These are phyloP conservation scores for Knoxdaviesia proteae DNA, from an alignment of 2,329 filamentous ascomycete genomes.

Conservation along the genomic window DNA sequence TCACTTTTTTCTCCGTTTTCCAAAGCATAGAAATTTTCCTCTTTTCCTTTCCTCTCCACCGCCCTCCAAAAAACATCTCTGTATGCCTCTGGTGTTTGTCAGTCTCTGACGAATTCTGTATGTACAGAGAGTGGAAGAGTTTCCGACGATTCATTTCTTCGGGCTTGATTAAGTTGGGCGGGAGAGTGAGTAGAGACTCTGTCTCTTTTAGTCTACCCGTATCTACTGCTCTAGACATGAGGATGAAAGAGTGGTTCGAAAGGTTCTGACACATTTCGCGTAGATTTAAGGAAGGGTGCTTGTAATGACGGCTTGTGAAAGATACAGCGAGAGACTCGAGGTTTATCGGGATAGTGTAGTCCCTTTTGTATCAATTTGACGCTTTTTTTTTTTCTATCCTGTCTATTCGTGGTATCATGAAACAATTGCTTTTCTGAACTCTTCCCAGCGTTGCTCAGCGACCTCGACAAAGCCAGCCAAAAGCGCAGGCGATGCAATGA, in stretches of 20 bases:
- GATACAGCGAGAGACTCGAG: not conserved
- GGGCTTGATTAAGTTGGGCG: conserved; percentile 26
- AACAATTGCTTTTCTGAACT: conserved; percentile 17
- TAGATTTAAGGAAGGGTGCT: not conserved
- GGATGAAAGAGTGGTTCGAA: conserved; percentile 69
- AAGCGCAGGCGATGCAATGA: conserved; percentile 40
- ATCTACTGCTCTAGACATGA: conserved; percentile 71
- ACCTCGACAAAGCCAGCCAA: conserved; percentile 4
- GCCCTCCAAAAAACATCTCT: not conserved
- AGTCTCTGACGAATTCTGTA: no score
- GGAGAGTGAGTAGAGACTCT: conserved; percentile 28
- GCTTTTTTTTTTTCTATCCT: not conserved
- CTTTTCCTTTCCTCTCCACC: not conserved
- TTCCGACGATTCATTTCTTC: not conserved
- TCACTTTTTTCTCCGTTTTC: not conserved
- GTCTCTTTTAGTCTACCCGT: conserved; percentile 39
- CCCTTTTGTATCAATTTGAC: not conserved
- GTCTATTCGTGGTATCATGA: conserved; percentile 7
- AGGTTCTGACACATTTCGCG: conserved; percentile 43
- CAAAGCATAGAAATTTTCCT: not conserved
- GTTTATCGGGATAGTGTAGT: no score
- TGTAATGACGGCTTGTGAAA: not conserved
- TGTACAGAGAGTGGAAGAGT: not conserved
- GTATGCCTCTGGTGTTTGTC: not conserved
- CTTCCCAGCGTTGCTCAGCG: conserved; percentile 5